Evolutionary conservation across 208 protist species (phyloP).

Genomic region (Acanthamoeba castellanii): DNA sequence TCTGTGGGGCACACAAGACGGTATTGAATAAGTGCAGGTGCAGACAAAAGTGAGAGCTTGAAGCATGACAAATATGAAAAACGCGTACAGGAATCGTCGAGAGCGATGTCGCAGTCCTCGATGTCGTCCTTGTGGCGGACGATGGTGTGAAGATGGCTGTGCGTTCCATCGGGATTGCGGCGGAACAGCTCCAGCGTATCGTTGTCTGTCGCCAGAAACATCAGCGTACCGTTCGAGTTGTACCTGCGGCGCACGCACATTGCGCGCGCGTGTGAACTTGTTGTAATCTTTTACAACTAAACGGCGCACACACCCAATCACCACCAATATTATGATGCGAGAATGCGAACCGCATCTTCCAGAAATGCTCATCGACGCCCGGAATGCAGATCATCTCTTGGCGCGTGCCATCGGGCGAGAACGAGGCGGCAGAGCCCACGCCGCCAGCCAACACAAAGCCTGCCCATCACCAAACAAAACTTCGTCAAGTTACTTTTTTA

Average conservation of each 20-base stretch:
- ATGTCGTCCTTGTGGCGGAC: not conserved
- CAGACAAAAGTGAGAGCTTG: not conserved
- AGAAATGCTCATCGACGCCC: not conserved
- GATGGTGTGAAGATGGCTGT: conserved; percentile 1
- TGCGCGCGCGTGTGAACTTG: too few species aligned
- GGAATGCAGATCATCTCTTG: not conserved
- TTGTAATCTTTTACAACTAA: too few species aligned
- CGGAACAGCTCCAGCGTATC: conserved; percentile 7
- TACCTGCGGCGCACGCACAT: not conserved
- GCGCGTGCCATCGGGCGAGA: not conserved
- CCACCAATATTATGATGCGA: not conserved
- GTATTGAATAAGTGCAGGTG: too few species aligned
- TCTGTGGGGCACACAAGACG: not conserved
- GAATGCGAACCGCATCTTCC: not conserved
- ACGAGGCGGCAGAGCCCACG: not conserved
- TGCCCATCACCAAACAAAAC: too few species aligned
- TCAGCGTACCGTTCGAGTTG: conserved; percentile 28
- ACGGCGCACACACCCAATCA: too few species aligned
- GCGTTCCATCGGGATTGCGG: not conserved
- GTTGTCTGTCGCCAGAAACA: not conserved
- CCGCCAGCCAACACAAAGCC: not conserved
- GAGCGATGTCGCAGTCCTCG: conserved; percentile 48
- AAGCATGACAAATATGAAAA: not conserved
- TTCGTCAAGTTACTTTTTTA: too few species aligned
- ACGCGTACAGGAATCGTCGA: conserved; percentile 24